Conservation (phyloP, 345 rosid genomes). For the Acer campestre region DNA sequence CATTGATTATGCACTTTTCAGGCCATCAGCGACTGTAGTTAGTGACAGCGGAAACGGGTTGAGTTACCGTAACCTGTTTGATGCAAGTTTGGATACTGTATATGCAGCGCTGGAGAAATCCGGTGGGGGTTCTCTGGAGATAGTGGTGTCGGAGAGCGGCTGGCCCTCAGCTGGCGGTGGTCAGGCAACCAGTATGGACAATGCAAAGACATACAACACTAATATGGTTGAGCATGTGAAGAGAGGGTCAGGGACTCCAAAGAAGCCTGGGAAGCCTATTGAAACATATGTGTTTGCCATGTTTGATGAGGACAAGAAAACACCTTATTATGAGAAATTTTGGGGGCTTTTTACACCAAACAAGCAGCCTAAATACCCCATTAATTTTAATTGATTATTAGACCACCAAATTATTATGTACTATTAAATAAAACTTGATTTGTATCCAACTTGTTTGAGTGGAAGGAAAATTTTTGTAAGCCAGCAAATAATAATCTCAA, state of each 20-base stretch:
- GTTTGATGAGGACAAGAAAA: slow-evolving; percentile 58
- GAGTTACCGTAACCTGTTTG: slow-evolving; percentile 52
- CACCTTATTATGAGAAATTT: slow-evolving; percentile 47
- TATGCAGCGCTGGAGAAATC: slow-evolving; percentile 59
- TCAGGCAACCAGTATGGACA: slow-evolving; percentile 36
- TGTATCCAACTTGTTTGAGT: too few relatives aligned
- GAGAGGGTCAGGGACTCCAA: slow-evolving; percentile 46
- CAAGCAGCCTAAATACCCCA: slow-evolving; percentile 47
- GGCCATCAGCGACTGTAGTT: slow-evolving; percentile 23
- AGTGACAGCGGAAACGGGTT: slow-evolving; percentile 22
- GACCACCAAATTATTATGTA: background rate
- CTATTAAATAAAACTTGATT: too few relatives aligned
- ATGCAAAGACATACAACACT: slow-evolving; percentile 55
- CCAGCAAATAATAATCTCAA: too few relatives aligned
- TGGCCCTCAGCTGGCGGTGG: slow-evolving; percentile 67
- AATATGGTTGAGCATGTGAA: slow-evolving; percentile 59
- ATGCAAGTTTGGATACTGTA: slow-evolving; percentile 50
- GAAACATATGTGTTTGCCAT: slow-evolving; percentile 64
- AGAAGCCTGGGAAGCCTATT: slow-evolving; percentile 45
- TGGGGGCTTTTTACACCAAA: slow-evolving; percentile 59
- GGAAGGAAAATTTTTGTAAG: too few relatives aligned
- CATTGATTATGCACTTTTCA: slow-evolving; percentile 48
- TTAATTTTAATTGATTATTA: slow-evolving; percentile 31
- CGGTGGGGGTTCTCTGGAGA: slow-evolving; percentile 43
- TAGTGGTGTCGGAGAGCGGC: slow-evolving; percentile 66